Evolutionary conservation across 345 rosid genomes (phyloP).

Genomic region (Salix exigua): DNA sequence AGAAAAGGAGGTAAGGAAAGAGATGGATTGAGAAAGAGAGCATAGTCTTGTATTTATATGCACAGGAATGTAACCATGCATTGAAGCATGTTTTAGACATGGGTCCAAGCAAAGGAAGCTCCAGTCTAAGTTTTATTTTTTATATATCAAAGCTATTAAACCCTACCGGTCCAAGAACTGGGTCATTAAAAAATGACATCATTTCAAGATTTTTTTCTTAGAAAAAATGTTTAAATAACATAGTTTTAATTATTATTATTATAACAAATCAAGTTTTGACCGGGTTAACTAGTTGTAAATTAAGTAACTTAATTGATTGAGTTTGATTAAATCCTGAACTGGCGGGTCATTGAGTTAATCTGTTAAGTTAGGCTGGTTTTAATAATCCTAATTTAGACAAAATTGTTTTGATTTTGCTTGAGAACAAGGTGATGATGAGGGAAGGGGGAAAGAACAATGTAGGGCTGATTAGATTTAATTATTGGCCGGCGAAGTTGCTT

Average conservation of each 20-base stretch:
- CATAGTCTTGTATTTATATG: conserved; percentile 7
- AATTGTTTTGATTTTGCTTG: neutral
- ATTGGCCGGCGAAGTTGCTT: neutral
- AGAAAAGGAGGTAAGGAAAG: neutral
- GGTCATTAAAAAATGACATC: too few species aligned
- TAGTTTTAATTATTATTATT: too few species aligned
- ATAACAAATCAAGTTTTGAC: too few species aligned
- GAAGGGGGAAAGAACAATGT: neutral
- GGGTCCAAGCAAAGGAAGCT: conserved; percentile 10
- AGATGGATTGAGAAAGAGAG: neutral
- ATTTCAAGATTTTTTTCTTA: too few species aligned
- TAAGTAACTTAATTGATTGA: rapidly evolving
- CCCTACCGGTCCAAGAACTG: too few species aligned
- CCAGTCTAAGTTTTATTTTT: neutral
- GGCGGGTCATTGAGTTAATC: too few species aligned
- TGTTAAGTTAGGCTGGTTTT: too few species aligned
- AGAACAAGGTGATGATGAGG: neutral
- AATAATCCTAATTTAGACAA: too few species aligned
- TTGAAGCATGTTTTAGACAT: conserved; percentile 10
- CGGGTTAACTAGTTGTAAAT: rapidly evolving
- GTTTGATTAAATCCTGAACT: rapidly evolving
- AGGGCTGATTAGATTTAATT: neutral
- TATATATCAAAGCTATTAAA: neutral
- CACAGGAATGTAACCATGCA: neutral
- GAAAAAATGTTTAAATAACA: too few species aligned